phyloP scores from a whole-genome alignment of 2,329 filamentous ascomycete genomes.

The Xylariales sp. region DNA sequence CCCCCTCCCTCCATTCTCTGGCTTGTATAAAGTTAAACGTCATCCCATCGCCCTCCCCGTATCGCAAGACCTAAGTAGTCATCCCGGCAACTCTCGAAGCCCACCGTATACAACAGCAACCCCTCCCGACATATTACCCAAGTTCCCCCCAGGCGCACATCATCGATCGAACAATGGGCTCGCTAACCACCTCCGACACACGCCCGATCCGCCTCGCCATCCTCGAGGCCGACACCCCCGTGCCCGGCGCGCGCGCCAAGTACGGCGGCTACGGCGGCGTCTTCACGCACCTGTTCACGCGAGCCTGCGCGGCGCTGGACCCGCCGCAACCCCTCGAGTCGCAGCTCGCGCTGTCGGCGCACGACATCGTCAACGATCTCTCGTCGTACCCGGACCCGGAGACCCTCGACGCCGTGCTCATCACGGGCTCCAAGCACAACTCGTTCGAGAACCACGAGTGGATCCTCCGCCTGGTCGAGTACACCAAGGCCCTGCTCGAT shows the following conservation, averaged over 20 bases:
- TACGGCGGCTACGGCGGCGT: slow-evolving; percentile 72
- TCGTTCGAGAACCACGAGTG: slow-evolving; percentile 71
- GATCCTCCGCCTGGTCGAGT: slow-evolving; percentile 72
- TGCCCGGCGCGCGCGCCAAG: slow-evolving; percentile 56
- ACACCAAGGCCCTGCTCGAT: slow-evolving; percentile 53
- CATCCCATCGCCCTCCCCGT: too few relatives aligned
- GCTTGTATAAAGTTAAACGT: too few relatives aligned
- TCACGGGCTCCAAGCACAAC: slow-evolving; percentile 73
- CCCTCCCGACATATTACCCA: too few relatives aligned
- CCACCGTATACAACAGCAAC: too few relatives aligned
- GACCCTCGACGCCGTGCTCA: slow-evolving; percentile 74
- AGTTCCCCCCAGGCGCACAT: too few relatives aligned
- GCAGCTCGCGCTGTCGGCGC: slow-evolving; percentile 56
- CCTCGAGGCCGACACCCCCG: slow-evolving; percentile 80
- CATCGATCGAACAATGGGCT: slow-evolving; percentile 23
- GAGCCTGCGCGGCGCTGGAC: slow-evolving; percentile 44
- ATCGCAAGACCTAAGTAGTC: too few relatives aligned
- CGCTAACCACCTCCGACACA: slow-evolving; percentile 17
- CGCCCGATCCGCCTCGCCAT: slow-evolving; percentile 73
- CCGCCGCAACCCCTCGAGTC: slow-evolving; percentile 34
- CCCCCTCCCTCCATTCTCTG: too few relatives aligned
- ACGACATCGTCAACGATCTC: slow-evolving; percentile 65
- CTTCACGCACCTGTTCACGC: slow-evolving; percentile 56
- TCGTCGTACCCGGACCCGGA: slow-evolving; percentile 68
- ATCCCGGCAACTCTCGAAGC: too few relatives aligned